Conservation (phyloP, 345 rosid species). For the Pelargonium nanum region DNA sequence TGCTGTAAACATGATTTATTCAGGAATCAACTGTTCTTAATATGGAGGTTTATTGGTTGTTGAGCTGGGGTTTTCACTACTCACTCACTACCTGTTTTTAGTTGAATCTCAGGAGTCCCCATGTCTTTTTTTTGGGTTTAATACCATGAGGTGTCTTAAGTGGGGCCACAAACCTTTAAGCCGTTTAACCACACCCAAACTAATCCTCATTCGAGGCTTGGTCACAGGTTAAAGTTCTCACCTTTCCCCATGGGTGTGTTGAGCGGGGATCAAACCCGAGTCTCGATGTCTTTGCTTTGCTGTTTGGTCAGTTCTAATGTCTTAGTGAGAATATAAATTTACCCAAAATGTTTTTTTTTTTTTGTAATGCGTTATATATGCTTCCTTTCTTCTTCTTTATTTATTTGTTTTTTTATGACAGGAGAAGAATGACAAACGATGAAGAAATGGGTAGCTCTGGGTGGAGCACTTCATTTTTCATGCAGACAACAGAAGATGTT, state of each 20-base stretch:
- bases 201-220: no score
- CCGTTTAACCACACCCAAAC: no score
- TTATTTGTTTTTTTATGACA: not conserved
- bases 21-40: not conserved
- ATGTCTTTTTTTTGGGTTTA: no score
- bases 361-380: not conserved
- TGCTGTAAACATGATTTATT: not conserved
- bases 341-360: no score
- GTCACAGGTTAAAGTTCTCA: no score
- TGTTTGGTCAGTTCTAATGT: not conserved
- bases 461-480: conserved; percentile 62
- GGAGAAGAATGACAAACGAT: conserved; percentile 39
- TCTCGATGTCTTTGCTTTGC: no score
- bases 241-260: no score
- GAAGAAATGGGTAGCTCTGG: conserved; percentile 72
- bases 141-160: no score
- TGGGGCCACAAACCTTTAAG: no score
- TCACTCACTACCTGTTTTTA: not conserved
- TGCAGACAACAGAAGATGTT: conserved; percentile 69
- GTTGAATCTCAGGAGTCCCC: not conserved
- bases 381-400: no score
- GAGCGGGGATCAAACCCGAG: no score
- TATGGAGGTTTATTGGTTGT: not conserved
- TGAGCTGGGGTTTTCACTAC: not conserved
- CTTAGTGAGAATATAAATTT: not conserved